Percentiles rank a stretch among this genome's conserved stretches.
These are phyloP conservation scores for Chenopodium album DNA, from an alignment of 148 eudicot genomes.

Conservation along the genomic window DNA sequence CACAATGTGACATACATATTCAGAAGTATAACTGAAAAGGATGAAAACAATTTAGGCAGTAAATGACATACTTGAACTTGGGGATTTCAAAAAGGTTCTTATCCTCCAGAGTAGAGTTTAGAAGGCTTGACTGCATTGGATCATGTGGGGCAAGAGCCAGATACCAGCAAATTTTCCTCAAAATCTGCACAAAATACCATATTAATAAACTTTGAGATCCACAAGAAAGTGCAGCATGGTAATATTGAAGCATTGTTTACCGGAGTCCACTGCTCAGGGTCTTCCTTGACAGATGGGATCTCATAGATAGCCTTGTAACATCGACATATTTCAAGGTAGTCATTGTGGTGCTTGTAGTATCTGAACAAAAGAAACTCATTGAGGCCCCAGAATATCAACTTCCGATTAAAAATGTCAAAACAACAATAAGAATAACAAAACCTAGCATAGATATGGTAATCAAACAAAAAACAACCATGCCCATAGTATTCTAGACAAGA, in stretches of 20 bases:
- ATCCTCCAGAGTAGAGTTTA: conserved; percentile 83
- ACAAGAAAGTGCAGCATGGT: neutral
- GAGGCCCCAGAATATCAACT: neutral
- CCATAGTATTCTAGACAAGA: neutral
- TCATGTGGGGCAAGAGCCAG: conserved; percentile 79
- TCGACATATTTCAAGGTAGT: conserved; percentile 83
- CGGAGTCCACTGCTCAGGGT: conserved; percentile 74
- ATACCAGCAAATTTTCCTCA: conserved; percentile 94
- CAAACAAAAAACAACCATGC: neutral
- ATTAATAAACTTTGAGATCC: neutral
- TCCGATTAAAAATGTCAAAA: neutral
- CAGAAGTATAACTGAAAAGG: neutral
- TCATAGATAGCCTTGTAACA: conserved; percentile 89
- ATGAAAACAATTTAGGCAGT: neutral
- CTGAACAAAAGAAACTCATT: conserved; percentile 29
- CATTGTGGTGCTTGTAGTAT: conserved; percentile 63
- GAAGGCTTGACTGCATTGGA: conserved; percentile 96
- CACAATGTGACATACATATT: neutral
- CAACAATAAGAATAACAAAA: neutral
- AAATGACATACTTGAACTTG: conserved; percentile 55
- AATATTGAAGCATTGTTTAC: conserved; percentile 30
- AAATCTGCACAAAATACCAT: conserved; percentile 41
- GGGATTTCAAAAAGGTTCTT: conserved; percentile 82
- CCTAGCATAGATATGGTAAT: neutral
- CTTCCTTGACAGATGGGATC: conserved; percentile 67